Evolutionary conservation across 306 rosid genomes (phyloP), one percentile per base, ranked within the genome.

Genomic region (Chamaecrista fasciculata): DNA sequence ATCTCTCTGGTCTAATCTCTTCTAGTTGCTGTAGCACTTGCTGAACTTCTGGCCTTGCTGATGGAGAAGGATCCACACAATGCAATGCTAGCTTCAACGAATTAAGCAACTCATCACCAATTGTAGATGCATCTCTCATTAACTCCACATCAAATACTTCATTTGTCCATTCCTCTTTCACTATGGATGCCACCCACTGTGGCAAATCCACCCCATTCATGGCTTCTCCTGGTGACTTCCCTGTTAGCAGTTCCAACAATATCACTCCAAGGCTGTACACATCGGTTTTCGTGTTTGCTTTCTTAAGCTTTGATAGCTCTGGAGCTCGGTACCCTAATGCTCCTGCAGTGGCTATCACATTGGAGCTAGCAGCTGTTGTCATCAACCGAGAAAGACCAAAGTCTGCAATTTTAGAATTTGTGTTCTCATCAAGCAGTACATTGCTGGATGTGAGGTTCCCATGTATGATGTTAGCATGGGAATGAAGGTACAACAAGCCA

Each of bases 51-150:
- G 94, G 96, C 28, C 96, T 77, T n/a, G 86, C 82, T 7, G 94
- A 75, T n/a, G 96, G 91, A 5, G 94, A 85, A 67, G 94, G 94
- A 80, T 90, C 96, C 51, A 90, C 89, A 77, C 96, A 90, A 64
- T 87, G 91, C 86, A 90, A 56, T 62, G 96, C 94, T 8, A 90
- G 78, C 78, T 90, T 90, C 58, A 90, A 65, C 2, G 94, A 83
- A 74, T 90, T 90, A 0, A 87, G 78, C 67, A 90, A 79, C 79
- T 90, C 91, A 68, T 90, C 94, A 0, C 86, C 85, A 46, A 87
- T 76, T 0, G 67, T 69, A 15, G 88, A 69, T 1, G 85, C 78
- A 50, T 87, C 89, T 81, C 84, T 87, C 94, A 87, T 87, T 75
- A 90, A 72, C 66, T 87, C 96, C 33, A 83, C 66, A 53, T 90